Base-by-base conservation (phyloP, 306 rosid species). In the Canavalia gladiata region DNA sequence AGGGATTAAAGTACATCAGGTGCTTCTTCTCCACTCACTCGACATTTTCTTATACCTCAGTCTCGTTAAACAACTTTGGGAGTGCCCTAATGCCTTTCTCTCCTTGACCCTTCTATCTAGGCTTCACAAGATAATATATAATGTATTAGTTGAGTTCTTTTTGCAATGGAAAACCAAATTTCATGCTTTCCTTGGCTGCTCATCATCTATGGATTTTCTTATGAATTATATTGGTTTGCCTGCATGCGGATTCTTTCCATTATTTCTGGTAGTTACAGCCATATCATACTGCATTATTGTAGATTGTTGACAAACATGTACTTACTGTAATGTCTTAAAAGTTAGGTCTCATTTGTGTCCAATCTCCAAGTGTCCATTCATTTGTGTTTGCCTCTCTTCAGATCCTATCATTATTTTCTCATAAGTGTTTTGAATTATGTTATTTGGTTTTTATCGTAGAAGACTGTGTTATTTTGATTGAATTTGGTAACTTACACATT, bases 391-490 rank as follows among this genome's bases (percentile, higher is more conserved):
- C 64, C 37, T 57, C 73, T 52, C 71, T 9, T 55, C 13, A 56
- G 37, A 46, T 28, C 4, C 35, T 47, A 12, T 35, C 56, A 66
- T 75, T 34, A 49, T 57, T 65, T 60, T 63, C 18, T 77, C 70
- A 73, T 46, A n/a, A 34, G 2, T 59, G 55, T 13, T 73, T 68
- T 71, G 76, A 41, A 9, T 56, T 46, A 5, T 84, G 70, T 69
- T 67, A 10, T 77, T 25, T 30, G 74, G 7, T 43, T 71, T 62
- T 31, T 62, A 10, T 71, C 13, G 49, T 13, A 49, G 7, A 42
- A 34, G 11, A 5, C 45, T 56, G 7, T 75, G 73, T 46, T 80
- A 64, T 52, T 81, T 69, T 78, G 68, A 66, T 83, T 57, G 72
- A 78, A 78, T 68, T 63, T 68, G 25, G 62, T 4, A 50, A 75